Evolutionary conservation across 2,329 filamentous ascomycete species (phyloP).

Genomic region (Alternaria brassicae): DNA sequence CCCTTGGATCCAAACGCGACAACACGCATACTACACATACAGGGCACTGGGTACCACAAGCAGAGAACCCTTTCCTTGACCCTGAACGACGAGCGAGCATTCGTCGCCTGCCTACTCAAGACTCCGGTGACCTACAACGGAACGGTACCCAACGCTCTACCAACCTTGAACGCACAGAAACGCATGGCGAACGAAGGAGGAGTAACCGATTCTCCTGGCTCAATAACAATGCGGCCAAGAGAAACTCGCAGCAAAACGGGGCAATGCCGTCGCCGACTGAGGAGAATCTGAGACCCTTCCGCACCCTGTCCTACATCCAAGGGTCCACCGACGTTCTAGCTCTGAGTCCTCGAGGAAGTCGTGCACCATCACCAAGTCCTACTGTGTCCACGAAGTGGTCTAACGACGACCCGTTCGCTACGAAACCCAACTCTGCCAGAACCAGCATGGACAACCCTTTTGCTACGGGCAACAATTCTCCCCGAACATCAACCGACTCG

Average conservation of each 20-base stretch:
- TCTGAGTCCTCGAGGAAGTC: slow-evolving; percentile 10
- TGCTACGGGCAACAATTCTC: slow-evolving; percentile 6
- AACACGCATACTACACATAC: slow-evolving; percentile 10
- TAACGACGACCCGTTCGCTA: slow-evolving; percentile 21
- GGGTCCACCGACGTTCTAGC: slow-evolving; percentile 7
- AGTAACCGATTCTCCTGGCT: slow-evolving; percentile 5
- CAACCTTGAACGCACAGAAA: slow-evolving; percentile 12
- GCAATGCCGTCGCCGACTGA: slow-evolving; percentile 4
- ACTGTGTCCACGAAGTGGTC: slow-evolving; percentile 9
- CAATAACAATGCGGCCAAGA: neutral
- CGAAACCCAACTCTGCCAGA: slow-evolving; percentile 17
- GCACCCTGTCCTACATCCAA: slow-evolving; percentile 7
- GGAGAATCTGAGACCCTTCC: neutral
- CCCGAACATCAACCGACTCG: neutral
- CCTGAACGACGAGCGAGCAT: slow-evolving; percentile 15
- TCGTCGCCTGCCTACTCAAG: slow-evolving; percentile 15
- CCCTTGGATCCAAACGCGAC: slow-evolving; percentile 26
- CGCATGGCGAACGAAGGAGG: slow-evolving; percentile 7
- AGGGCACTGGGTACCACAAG: slow-evolving; percentile 26
- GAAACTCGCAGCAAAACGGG: slow-evolving; percentile 1
- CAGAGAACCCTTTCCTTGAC: slow-evolving; percentile 15
- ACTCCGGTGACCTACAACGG: neutral
- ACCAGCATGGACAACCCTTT: slow-evolving; percentile 8
- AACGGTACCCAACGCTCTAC: slow-evolving; percentile 12
- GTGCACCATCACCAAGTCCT: slow-evolving; percentile 7